Percentiles rank a stretch among this genome's conserved stretches.
phyloP scores from a whole-genome alignment of 2,329 filamentous ascomycete species.

The Aspergillus udagawae region DNA sequence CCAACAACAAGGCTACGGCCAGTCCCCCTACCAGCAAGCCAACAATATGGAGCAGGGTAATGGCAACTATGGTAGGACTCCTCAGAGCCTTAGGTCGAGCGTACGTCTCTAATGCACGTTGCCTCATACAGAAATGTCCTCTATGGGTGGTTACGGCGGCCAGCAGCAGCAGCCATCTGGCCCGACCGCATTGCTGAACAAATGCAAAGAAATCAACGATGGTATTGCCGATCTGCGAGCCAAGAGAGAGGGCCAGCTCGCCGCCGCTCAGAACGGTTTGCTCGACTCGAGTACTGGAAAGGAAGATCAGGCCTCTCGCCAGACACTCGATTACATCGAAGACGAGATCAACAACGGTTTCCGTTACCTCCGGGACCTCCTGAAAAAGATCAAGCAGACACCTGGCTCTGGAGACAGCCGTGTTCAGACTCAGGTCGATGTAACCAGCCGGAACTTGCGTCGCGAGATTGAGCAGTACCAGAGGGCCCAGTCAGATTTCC shows the following conservation, averaged over 20 bases:
- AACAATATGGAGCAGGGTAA: conserved; percentile 31
- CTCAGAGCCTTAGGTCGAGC: neutral
- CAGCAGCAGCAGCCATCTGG: conserved; percentile 41
- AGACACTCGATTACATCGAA: conserved; percentile 68
- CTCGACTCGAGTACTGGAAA: conserved; percentile 71
- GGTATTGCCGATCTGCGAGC: conserved; percentile 70
- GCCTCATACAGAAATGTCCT: conserved; percentile 41
- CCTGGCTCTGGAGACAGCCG: conserved; percentile 68
- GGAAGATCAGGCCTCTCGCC: conserved; percentile 61
- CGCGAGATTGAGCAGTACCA: conserved; percentile 78
- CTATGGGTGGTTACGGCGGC: conserved; percentile 25
- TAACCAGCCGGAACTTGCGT: conserved; percentile 75
- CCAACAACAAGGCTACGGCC: conserved; percentile 24
- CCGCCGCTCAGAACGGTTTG: conserved; percentile 65
- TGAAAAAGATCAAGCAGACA: conserved; percentile 78
- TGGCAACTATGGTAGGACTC: conserved; percentile 31
- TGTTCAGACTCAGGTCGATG: conserved; percentile 76
- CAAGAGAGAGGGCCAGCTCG: conserved; percentile 45
- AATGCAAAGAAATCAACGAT: conserved; percentile 74
- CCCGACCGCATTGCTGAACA: conserved; percentile 76
- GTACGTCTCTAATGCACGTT: neutral
- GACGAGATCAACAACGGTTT: conserved; percentile 80
- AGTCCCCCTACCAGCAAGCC: conserved; percentile 25
- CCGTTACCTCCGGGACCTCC: conserved; percentile 70
- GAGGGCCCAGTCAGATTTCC: conserved; percentile 72